phyloP scores from a whole-genome alignment of 768 basidiomycete species.

The Thelephora aurantiotincta region DNA sequence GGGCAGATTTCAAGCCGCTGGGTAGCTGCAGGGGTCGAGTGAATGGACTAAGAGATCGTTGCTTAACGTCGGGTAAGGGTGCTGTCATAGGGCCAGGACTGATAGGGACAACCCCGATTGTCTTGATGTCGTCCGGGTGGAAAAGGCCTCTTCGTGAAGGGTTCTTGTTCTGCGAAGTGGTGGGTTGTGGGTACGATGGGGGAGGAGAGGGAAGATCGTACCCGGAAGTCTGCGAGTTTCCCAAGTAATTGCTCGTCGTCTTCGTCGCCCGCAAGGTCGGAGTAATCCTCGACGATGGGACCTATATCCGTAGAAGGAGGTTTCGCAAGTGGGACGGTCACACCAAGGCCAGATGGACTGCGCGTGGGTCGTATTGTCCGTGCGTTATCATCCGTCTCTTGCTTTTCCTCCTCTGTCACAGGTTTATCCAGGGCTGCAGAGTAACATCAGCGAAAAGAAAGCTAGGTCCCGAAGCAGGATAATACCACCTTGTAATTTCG shows the following conservation, averaged over 20 bases:
- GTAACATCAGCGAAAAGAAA: neutral
- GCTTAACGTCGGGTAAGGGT: slow-evolving; percentile 42
- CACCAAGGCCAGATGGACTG: slow-evolving; percentile 37
- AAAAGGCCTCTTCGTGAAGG: slow-evolving; percentile 62
- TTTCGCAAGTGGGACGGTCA: slow-evolving; percentile 34
- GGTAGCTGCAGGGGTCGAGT: slow-evolving; percentile 12
- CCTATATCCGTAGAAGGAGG: slow-evolving; percentile 47
- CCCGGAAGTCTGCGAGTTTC: slow-evolving; percentile 80
- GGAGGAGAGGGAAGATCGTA: slow-evolving; percentile 15
- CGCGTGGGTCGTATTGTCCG: slow-evolving; percentile 67
- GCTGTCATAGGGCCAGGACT: slow-evolving; percentile 54
- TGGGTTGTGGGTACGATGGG: neutral
- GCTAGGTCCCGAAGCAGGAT: no score
- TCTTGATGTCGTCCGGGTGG: slow-evolving; percentile 84
- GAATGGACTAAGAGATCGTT: slow-evolving; percentile 37
- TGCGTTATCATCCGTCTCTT: slow-evolving; percentile 54
- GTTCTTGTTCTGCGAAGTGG: slow-evolving; percentile 42
- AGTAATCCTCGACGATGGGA: slow-evolving; percentile 82
- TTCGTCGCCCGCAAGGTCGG: slow-evolving; percentile 72
- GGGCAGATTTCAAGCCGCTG: slow-evolving; percentile 14
- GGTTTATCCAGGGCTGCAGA: slow-evolving; percentile 48
- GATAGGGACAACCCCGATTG: slow-evolving; percentile 36
- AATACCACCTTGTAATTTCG: slow-evolving; percentile 56
- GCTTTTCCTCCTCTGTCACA: slow-evolving; percentile 38
- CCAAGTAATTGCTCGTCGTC: slow-evolving; percentile 55